These are phyloP conservation scores for Cucumis cinereus DNA, from an alignment of 306 rosid genomes.

Conservation along the genomic window DNA sequence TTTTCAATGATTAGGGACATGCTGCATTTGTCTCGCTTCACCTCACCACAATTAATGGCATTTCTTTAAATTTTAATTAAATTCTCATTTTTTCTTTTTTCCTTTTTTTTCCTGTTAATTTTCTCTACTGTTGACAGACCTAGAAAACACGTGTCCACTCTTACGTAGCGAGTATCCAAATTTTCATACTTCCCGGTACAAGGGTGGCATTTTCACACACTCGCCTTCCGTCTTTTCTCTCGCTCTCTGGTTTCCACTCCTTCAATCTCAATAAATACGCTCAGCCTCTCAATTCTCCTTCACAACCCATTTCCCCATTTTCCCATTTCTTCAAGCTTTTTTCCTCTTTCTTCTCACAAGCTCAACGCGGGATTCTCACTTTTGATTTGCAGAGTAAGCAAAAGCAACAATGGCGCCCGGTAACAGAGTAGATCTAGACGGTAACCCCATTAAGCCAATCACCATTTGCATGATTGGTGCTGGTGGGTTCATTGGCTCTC, in stretches of 20 bases:
- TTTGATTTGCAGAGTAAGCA: not conserved
- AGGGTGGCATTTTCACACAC: not conserved
- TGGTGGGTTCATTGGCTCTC: slow-evolving; percentile 91
- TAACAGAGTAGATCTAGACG: slow-evolving; percentile 64
- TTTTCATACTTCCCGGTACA: not conserved
- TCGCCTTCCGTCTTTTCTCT: not conserved
- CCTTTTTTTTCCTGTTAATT: not conserved
- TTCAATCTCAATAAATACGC: slow-evolving; percentile 3
- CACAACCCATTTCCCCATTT: not conserved
- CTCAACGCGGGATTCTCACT: not conserved
- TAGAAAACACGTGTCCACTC: not conserved
- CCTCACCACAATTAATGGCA: not conserved
- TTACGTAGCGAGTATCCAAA: not conserved
- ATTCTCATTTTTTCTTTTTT: not conserved
- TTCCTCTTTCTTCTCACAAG: not conserved
- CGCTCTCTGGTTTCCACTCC: slow-evolving; percentile 5
- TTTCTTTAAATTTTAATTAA: not conserved
- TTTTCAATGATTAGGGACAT: not conserved
- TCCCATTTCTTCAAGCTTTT: not conserved
- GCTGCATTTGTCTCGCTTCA: not conserved
- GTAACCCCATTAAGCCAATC: slow-evolving; percentile 56
- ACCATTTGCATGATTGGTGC: slow-evolving; percentile 96
- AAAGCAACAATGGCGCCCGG: slow-evolving; percentile 39
- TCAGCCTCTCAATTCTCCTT: not conserved
- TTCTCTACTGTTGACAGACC: not conserved